phyloP scores from a whole-genome alignment of 2,329 filamentous ascomycete species.

The Amauroascus niger region DNA sequence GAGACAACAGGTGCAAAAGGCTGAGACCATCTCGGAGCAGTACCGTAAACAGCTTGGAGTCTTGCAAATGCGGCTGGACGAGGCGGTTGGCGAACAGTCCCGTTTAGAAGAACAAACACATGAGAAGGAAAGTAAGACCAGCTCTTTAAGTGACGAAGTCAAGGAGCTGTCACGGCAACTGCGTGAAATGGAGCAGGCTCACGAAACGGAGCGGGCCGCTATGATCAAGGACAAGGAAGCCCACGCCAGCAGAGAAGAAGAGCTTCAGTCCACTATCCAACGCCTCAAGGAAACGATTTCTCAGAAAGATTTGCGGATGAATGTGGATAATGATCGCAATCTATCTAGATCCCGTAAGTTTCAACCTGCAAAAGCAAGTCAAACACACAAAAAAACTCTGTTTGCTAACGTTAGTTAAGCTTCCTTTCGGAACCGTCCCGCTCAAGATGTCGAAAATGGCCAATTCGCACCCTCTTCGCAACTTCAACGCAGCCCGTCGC shows the following conservation, averaged over 20 bases:
- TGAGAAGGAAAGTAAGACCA: conserved; percentile 74
- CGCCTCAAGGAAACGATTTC: conserved; percentile 81
- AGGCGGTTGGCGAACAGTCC: conserved; percentile 69
- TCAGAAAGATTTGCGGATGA: conserved; percentile 54
- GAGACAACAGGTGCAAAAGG: conserved; percentile 69
- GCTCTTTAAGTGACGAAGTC: conserved; percentile 73
- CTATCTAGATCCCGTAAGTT: conserved; percentile 45
- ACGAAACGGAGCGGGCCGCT: conserved; percentile 78
- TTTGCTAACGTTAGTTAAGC: conserved; percentile 22
- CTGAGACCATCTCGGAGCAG: conserved; percentile 67
- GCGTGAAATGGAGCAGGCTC: conserved; percentile 83
- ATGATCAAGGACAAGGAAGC: conserved; percentile 90
- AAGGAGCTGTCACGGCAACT: conserved; percentile 72
- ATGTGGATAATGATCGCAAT: conserved; percentile 43
- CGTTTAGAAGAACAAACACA: conserved; percentile 81
- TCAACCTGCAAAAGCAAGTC: neutral
- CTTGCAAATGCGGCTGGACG: conserved; percentile 75
- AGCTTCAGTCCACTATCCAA: conserved; percentile 83
- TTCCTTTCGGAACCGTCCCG: conserved; percentile 45
- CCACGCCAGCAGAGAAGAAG: conserved; percentile 71
- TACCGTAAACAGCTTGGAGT: conserved; percentile 77
- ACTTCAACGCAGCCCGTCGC: conserved; percentile 75
- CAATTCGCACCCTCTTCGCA: conserved; percentile 82
- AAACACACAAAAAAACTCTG: neutral
- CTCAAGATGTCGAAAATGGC: conserved; percentile 57